These are phyloP conservation scores for Trametes maxima DNA, from an alignment of 768 basidiomycete genomes.

Conservation along the genomic window DNA sequence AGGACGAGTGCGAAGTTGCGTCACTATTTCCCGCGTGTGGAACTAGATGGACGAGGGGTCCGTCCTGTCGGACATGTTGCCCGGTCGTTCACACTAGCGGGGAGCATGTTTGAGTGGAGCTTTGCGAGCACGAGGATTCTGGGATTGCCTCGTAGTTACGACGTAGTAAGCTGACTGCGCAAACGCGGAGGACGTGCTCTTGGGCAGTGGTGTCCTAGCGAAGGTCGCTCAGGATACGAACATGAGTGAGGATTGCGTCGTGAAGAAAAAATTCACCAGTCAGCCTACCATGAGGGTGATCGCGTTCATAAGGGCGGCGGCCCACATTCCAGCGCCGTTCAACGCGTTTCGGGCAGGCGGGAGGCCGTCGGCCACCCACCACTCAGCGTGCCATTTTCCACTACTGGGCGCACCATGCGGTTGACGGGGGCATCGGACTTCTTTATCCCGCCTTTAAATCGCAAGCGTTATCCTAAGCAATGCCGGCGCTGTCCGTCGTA, in stretches of 20 bases:
- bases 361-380: not conserved
- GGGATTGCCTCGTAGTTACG: not conserved
- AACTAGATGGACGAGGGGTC: too few relatives aligned
- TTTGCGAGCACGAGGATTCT: slow-evolving; percentile 15
- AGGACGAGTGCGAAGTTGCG: too few relatives aligned
- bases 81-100: slow-evolving; percentile 15
- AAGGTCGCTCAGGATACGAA: too few relatives aligned
- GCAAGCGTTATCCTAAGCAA: not conserved
- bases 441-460: slow-evolving; percentile 4
- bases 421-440: slow-evolving; percentile 11
- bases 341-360: not conserved
- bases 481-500: not conserved
- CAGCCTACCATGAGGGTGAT: too few relatives aligned
- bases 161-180: not conserved
- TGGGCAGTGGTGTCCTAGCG: too few relatives aligned
- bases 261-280: too few relatives aligned
- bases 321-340: not conserved
- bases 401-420: slow-evolving; percentile 2
- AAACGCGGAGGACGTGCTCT: too few relatives aligned
- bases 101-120: slow-evolving; percentile 15
- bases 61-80: not conserved
- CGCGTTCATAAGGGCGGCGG: too few relatives aligned
- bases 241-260: too few relatives aligned
- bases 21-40: too few relatives aligned
- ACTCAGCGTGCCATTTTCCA: slow-evolving; percentile 14